Evolutionary conservation across 2,329 filamentous ascomycete species (phyloP).

Genomic region (Fusarium circinatum): DNA sequence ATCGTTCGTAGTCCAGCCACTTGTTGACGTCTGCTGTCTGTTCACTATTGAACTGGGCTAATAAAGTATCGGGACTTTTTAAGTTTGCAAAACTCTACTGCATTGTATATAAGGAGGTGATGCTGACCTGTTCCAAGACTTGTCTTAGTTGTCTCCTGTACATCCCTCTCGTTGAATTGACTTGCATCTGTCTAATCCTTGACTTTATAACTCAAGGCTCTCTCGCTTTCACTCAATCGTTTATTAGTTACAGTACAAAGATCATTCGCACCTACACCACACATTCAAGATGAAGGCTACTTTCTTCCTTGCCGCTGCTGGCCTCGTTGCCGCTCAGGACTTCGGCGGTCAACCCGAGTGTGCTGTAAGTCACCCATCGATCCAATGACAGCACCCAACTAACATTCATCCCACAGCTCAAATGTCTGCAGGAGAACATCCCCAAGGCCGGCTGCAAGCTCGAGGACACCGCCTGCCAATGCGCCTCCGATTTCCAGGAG

Average conservation of each 20-base stretch:
- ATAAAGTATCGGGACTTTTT: neutral
- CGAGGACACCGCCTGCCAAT: conserved; percentile 53
- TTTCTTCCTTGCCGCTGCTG: conserved; percentile 47
- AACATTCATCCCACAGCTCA: conserved; percentile 33
- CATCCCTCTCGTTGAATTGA: conserved; percentile 2
- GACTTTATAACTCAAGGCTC: neutral
- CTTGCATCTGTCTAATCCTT: neutral
- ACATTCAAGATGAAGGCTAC: conserved; percentile 54
- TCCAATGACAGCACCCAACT: neutral
- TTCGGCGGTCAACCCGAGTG: conserved; percentile 51
- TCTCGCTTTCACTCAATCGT: conserved; percentile 19
- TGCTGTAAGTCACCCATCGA: conserved; percentile 49
- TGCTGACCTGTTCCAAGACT: neutral
- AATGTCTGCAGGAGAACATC: conserved; percentile 52
- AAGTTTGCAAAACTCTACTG: neutral
- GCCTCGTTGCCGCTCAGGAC: conserved; percentile 53
- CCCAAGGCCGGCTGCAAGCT: conserved; percentile 50
- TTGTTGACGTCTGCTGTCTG: neutral
- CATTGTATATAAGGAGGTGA: conserved; percentile 10
- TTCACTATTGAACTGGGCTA: neutral
- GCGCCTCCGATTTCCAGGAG: conserved; percentile 48
- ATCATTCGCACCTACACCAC: neutral
- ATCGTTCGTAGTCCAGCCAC: neutral
- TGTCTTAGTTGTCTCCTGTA: neutral
- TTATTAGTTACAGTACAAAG: neutral